Evolutionary conservation across 495 filamentous ascomycete species (phyloP), one percentile per base, ranked within the genome.

Genomic region (Penicillium daleae): DNA sequence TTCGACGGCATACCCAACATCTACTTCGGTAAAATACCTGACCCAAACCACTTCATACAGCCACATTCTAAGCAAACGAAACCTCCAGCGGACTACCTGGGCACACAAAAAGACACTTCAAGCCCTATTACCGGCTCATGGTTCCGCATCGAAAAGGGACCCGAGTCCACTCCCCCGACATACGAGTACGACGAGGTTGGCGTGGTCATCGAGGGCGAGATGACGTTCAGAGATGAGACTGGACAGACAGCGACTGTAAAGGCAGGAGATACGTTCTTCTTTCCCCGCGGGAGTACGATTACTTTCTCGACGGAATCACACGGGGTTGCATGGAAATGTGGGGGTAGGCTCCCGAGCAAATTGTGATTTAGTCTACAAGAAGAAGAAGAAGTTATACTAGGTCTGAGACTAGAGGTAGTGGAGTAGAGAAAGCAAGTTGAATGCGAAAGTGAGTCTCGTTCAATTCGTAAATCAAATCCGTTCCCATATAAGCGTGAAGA

Each of bases 381-480:
- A n/a, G 24, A n/a, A n/a, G n/a, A n/a, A n/a, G 15, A 19, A 7
- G 24, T 9, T 31, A 9, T n/a, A 17, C 15, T 8, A 17, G 6
- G 22, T 1, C 19, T 21, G 19, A 42, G 10, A 52, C 13, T 17
- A 35, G 29, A 15, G 24, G 6, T 17, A 31, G 24, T 32, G 21
- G 22, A 55, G 3, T 15, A 15, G 17, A 17, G 15, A 55, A 22
- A 37, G 35, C 35, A 39, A 39, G 35, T 13, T 13, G 8, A 8
- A 17, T 42, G 10, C 8, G 37, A 33, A 19, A 21, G 13, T 32
- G 7, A 61, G 21, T 50, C 54, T 68, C 66, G 59, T 68, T 65
- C 37, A 57, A 65, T 68, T 68, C 66, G 26, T 68, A 51, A 64
- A 46, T 56, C 33, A 59, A 57, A 55, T 51, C 56, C 29, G 56